Evolutionary conservation across 495 filamentous ascomycete species (phyloP), one percentile per base, ranked within the genome.

Genomic region (Neurospora discreta): DNA sequence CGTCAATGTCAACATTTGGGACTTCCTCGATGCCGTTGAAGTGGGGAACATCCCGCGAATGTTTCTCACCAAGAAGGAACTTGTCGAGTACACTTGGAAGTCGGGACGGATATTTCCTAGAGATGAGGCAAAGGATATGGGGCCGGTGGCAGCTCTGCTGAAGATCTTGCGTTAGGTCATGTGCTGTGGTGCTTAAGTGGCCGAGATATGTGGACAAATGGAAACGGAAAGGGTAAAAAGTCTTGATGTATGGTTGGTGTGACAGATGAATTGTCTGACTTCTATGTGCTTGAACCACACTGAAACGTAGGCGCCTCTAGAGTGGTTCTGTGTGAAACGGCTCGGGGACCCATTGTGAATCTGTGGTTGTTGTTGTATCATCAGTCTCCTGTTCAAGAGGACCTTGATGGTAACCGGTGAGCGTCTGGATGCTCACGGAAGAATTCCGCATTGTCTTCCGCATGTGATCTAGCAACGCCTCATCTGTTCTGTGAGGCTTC

Each of bases 1-100:
- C 5, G 74, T 82, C 6, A 76, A 78, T 72, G 74, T 84, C 46
- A 83, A 83, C 69, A 82, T 84, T 68, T 41, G 70, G 10, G 81
- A 84, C 75, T 78, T 85, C 40, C 68, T 83, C 38, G 73, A 77
- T 0, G 78, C 75, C 8, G 67, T 81, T 33, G 40, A 73, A 5
- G 40, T 52, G 3, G 75, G 74, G 1, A 33, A 11, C 3, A 20
- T 5, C 0, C 71, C 70, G 5, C 40, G 43, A 36, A 72, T 43
- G 30, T 82, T 83, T 44, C 2, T 6, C 26, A 78, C 36, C 58
- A 43, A 68, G 11, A 0, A 9, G 0, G 52, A 74, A 36, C 80
- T 84, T 3, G 58, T 71, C 1, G 18, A 67, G 0, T 81, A 82
- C 36, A 81, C 81, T 0, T 44, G n/a, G 2, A 10, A 58, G 5